A percentile compares a stretch with the other conserved stretches of the same genome.
Evolutionary conservation across 1,284 basidiomycete species (phyloP).

Genomic region (Termitomyces sp.): DNA sequence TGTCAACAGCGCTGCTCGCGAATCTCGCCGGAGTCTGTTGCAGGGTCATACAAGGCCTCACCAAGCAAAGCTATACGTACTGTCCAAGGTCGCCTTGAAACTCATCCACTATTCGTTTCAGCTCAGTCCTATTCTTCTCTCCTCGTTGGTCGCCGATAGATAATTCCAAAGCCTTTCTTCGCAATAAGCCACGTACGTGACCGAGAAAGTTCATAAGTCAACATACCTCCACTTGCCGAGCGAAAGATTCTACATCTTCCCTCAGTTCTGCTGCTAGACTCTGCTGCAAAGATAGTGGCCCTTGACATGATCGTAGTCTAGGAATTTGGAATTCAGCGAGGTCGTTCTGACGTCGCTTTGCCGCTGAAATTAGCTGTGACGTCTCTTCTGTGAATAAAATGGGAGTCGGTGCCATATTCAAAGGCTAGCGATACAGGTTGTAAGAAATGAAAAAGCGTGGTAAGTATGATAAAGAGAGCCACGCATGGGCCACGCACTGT

Average conservation of each 20-base stretch:
- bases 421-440: background rate
- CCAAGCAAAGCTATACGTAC: constrained; percentile 36
- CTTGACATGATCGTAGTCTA: constrained; percentile 59
- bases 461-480: background rate
- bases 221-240: constrained; percentile 66
- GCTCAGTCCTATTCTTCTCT: constrained; percentile 46
- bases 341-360: constrained; percentile 58
- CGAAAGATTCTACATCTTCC: constrained; percentile 65
- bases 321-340: constrained; percentile 70
- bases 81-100: constrained; percentile 41
- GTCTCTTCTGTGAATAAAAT: constrained; percentile 47
- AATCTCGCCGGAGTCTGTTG: constrained; percentile 54
- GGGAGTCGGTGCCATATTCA: constrained; percentile 56
- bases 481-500: background rate
- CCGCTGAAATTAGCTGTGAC: constrained; percentile 41
- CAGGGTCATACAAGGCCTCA: constrained; percentile 6
- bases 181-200: background rate
- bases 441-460: background rate
- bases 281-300: constrained; percentile 66
- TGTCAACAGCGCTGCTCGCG: constrained; percentile 57
- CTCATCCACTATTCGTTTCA: constrained; percentile 47
- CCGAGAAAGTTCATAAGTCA: background rate
- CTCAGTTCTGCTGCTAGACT: constrained; percentile 69
- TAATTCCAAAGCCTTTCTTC: constrained; percentile 53
- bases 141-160: constrained; percentile 64